Evolutionary conservation across 208 protist species (phyloP), one percentile per base, ranked within the genome.

Genomic region (Chromosphaera perkinsii): DNA sequence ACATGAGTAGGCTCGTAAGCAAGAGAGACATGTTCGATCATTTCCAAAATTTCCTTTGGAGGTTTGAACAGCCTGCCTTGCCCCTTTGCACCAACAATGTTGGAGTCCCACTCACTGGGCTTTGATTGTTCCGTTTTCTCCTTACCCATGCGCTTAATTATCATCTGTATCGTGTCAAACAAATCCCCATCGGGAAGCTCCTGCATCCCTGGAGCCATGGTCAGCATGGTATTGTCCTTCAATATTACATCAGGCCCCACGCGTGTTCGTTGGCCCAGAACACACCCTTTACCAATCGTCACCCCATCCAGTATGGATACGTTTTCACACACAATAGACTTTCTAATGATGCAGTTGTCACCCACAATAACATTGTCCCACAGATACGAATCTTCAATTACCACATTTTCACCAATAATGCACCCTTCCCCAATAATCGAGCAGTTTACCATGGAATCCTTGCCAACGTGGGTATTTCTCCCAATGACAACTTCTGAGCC

Each of bases 341-440:
- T 61, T 5, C 14, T 61, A 14, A 61, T 12, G 27, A 10, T 39
- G 55, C 55, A 61, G 27, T 26, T 26, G 32, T 61, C 39, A 47
- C 55, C 59, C 12, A 65, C 54, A 20, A 22, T 65, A 56, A 9
- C 29, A 5, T 9, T 12, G 14, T 65, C 37, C 59, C 29, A 51
- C 14, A 65, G 12, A 26, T 65, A 65, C 35, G 12, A 42, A 24
- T 22, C 37, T 26, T 61, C 55, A 54, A 54, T 54, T 14, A 54
- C 48, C 7, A 12, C 14, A 24, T n/a, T n/a, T 24, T 12, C 48
- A 39, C 67, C 67, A 24, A 73, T 69, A 26, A n/a, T 5, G 29
- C 67, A 73, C 20, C 32, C 26, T 33, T 40, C 22, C 10, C 67
- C 67, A 51, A 73, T 57, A 10, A 73, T 42, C 12, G 42, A 60